Conservation (phyloP, 495 filamentous ascomycete genomes). For the Immersiella caudata region DNA sequence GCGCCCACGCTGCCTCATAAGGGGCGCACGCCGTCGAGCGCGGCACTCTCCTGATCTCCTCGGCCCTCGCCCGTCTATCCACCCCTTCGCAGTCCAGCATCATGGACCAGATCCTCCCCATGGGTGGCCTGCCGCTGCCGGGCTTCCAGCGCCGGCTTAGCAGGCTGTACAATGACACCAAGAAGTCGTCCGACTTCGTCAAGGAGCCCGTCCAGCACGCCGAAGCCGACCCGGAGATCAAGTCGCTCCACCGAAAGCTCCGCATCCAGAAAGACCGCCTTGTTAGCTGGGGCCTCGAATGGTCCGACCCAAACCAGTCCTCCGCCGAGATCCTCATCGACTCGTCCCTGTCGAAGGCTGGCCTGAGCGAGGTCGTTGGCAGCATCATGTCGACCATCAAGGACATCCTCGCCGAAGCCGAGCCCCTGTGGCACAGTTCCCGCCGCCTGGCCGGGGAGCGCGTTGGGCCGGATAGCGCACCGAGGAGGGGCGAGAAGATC, state of each 20-base stretch:
- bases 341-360: conserved; percentile 78
- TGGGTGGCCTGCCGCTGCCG: conserved; percentile 48
- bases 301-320: conserved; percentile 70
- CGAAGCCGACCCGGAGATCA: conserved; percentile 57
- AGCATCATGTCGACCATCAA: conserved; percentile 90
- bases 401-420: conserved; percentile 82
- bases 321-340: conserved; percentile 72
- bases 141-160: conserved; percentile 73
- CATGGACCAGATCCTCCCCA: conserved; percentile 55
- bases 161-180: conserved; percentile 90
- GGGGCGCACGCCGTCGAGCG: not conserved
- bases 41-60: not conserved
- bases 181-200: conserved; percentile 81
- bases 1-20: not conserved
- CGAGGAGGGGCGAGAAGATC: conserved; percentile 47
- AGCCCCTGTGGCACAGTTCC: conserved; percentile 67
- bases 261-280: conserved; percentile 73
- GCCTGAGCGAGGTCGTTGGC: conserved; percentile 81
- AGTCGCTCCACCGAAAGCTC: conserved; percentile 58
- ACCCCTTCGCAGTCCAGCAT: conserved; percentile 2
- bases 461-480: conserved; percentile 37
- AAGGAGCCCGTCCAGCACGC: conserved; percentile 67
- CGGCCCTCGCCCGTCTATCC: not conserved
- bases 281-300: conserved; percentile 87
- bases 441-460: conserved; percentile 49